Percentiles rank a stretch among this genome's conserved stretches.
These are phyloP conservation scores for Hortaea sp. DNA, from an alignment of 2,329 filamentous ascomycete genomes.

Conservation along the genomic window DNA sequence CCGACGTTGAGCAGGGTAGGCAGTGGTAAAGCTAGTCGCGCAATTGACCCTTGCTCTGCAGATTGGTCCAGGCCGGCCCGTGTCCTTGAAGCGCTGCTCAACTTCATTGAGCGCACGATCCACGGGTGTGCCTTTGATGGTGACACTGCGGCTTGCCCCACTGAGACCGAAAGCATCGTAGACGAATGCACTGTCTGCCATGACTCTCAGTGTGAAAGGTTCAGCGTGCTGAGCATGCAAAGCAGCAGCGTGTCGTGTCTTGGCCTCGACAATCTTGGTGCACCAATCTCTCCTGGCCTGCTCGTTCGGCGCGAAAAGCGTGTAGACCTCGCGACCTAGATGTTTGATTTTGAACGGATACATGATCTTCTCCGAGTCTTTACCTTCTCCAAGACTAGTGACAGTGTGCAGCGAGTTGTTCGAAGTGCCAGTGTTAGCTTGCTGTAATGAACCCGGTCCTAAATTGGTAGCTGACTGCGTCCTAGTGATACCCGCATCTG, in stretches of 20 bases:
- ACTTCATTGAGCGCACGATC: conserved; percentile 85
- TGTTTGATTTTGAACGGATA: conserved; percentile 96
- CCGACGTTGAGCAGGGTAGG: conserved; percentile 54
- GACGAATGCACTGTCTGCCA: conserved; percentile 85
- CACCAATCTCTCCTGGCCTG: conserved; percentile 81
- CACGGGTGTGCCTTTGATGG: conserved; percentile 81
- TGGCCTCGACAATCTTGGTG: conserved; percentile 85
- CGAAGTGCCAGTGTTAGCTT: conserved; percentile 59
- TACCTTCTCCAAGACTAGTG: conserved; percentile 43
- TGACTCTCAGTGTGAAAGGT: conserved; percentile 81
- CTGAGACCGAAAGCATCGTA: conserved; percentile 53
- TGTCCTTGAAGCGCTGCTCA: conserved; percentile 58
- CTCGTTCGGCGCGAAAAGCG: conserved; percentile 69
- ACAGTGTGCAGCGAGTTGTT: conserved; percentile 35
- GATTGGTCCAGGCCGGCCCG: conserved; percentile 63
- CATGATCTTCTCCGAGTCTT: conserved; percentile 67
- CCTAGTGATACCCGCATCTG: conserved; percentile 40
- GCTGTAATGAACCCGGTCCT: conserved; percentile 48
- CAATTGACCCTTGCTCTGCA: conserved; percentile 86
- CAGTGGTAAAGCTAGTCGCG: conserved; percentile 74
- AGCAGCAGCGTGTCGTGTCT: conserved; percentile 83
- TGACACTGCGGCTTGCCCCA: conserved; percentile 49
- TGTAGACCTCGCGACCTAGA: conserved; percentile 86
- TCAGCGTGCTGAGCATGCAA: conserved; percentile 89
- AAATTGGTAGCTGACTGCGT: conserved; percentile 27